Evolutionary conservation across 805 yeast genomes (phyloP), one percentile per base, ranked within the genome.

Genomic region (Saccharomycopsis lassenensis): DNA sequence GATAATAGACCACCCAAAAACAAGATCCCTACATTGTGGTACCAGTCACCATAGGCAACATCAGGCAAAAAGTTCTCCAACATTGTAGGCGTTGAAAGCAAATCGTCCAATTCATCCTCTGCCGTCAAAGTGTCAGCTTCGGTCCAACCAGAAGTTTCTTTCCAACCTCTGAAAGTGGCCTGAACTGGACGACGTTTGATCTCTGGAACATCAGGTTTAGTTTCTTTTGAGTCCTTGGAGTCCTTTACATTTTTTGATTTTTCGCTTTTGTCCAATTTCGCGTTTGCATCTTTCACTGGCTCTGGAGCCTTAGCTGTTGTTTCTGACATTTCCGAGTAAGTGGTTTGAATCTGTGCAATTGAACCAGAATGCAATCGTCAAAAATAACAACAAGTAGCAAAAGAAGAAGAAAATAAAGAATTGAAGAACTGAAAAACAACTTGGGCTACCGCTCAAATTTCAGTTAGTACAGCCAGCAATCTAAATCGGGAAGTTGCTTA

Each of bases 11-110:
- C 86, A 5, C 80, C 85, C 16, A 69, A 54, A 21, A 80, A 63
- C 40, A 85, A 61, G 24, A 77, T 66, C 0, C 72, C 95, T n/a
- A 78, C 77, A 35, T 79, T 77, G 56, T 91, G 97, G 53, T 79
- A 91, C 98, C 98, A 91, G 53, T 91, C 97, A 36, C 98, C 98
- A 49, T 81, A 83, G 11, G 74, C 69, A 24, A 59, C 64, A 20
- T 83, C 79, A 5, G 93, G 93, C 36, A 91, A 59, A 49, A 77
- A 71, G 40, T 71, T 67, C 50, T 86, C 95, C 40, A 87, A 61
- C 24, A 81, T 50, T 0, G 96, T 83, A 15, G 85, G 75, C 17
- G 71, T 69, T 17, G 77, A 67, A 40, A 75, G 58, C 47, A 86
- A 61, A 55, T 86, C 95, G 44, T 71, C 66, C 38, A 76, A 61